These are phyloP conservation scores for Calonectria hongkongensis DNA, from an alignment of 2,329 filamentous ascomycete genomes.

Conservation along the genomic window DNA sequence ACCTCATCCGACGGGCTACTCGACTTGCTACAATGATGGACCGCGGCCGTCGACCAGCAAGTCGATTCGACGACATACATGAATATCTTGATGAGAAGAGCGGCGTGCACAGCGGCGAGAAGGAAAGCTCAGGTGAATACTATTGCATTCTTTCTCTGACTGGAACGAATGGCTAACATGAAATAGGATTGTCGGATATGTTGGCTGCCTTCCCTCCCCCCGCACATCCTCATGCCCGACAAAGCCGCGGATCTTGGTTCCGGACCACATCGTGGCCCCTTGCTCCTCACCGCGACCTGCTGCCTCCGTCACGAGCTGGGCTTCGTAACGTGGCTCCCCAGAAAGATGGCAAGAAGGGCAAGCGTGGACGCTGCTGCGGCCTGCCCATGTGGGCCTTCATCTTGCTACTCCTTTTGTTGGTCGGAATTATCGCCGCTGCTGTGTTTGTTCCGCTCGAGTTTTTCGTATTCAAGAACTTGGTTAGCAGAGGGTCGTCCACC, in stretches of 20 bases:
- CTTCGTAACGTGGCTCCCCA: constrained; percentile 46
- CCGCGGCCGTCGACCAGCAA: constrained; percentile 80
- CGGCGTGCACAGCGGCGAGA: constrained; percentile 61
- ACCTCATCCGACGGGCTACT: constrained; percentile 92
- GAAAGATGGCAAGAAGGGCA: constrained; percentile 57
- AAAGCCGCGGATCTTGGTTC: constrained; percentile 69
- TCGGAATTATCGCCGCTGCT: constrained; percentile 86
- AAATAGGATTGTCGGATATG: constrained; percentile 78
- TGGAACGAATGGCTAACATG: constrained; percentile 65
- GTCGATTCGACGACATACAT: constrained; percentile 72
- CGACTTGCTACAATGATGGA: constrained; percentile 91
- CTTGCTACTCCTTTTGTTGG: constrained; percentile 76
- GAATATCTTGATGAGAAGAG: constrained; percentile 69
- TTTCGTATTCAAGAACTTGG: constrained; percentile 74
- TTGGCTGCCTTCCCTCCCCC: constrained; percentile 79
- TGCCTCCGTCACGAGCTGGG: constrained; percentile 48
- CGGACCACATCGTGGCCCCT: constrained; percentile 70
- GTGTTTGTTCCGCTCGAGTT: constrained; percentile 85
- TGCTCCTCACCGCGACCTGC: constrained; percentile 55
- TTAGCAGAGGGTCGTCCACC: constrained; percentile 60
- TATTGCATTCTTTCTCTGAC: constrained; percentile 39
- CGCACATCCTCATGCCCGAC: constrained; percentile 64
- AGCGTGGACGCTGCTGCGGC: constrained; percentile 84
- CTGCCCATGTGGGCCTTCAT: constrained; percentile 88
- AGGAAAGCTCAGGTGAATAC: constrained; percentile 61